Conservation (phyloP, 768 basidiomycete species). For the Pleurotus ostreatus region DNA sequence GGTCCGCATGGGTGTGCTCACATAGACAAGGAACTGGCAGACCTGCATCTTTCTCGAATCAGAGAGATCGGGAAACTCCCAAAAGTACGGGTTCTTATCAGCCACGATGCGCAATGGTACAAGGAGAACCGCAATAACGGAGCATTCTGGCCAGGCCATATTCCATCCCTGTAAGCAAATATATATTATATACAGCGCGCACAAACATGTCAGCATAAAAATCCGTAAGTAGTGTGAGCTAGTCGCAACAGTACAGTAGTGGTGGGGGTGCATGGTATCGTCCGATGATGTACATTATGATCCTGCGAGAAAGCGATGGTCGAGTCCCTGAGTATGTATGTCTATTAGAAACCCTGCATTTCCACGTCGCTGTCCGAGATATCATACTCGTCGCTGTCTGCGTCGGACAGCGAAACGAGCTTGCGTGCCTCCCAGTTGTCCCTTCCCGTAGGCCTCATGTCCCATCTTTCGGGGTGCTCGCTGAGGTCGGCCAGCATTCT, state of each 20-base stretch:
- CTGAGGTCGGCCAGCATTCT: constrained; percentile 32
- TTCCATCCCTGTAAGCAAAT: constrained; percentile 13
- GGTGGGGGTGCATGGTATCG: too few relatives aligned
- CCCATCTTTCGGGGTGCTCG: constrained; percentile 28
- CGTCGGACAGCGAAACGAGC: constrained; percentile 24
- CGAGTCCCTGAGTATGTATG: too few relatives aligned
- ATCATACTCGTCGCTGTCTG: constrained; percentile 25
- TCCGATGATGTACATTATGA: too few relatives aligned
- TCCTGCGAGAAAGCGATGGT: too few relatives aligned
- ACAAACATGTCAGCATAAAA: background rate
- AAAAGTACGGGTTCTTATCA: constrained; percentile 42
- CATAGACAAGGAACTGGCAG: constrained; percentile 35
- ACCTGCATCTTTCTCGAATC: constrained; percentile 37
- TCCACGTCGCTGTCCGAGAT: constrained; percentile 28
- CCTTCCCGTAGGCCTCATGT: constrained; percentile 18
- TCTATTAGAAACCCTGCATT: background rate
- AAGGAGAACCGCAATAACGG: constrained; percentile 34
- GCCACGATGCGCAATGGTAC: constrained; percentile 54
- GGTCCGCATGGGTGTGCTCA: constrained; percentile 33
- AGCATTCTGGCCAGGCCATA: constrained; percentile 39
- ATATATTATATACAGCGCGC: too few relatives aligned
- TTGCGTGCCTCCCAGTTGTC: constrained; percentile 28
- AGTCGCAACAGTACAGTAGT: too few relatives aligned
- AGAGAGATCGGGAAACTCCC: constrained; percentile 30
- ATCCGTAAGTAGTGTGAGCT: too few relatives aligned